Conservation (phyloP, 1,139 yeast species). For the Schizosaccharomyces versatilis region DNA sequence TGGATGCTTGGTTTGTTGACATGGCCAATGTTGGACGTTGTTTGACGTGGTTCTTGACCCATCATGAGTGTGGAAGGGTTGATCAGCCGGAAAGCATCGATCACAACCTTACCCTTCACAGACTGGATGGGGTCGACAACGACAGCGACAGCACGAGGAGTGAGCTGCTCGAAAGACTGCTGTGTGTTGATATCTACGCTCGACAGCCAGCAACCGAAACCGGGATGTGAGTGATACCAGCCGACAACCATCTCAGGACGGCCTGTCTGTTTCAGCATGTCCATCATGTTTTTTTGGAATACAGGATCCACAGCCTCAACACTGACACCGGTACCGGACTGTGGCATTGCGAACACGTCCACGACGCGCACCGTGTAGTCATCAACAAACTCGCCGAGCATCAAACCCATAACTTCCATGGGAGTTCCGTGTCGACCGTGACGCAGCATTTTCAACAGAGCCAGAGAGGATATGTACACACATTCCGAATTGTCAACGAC, state of each 20-base stretch:
- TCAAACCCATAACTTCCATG: conserved; percentile 98
- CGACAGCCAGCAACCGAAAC: conserved; percentile 98
- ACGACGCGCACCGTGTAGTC: conserved; percentile 59
- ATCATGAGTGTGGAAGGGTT: conserved; percentile 74
- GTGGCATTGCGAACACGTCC: conserved; percentile 11
- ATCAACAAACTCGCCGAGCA: conserved; percentile 96
- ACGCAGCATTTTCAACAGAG: conserved; percentile 83
- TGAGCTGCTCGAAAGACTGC: conserved; percentile 88
- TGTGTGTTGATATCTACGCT: conserved; percentile 95
- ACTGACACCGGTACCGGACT: conserved; percentile 86
- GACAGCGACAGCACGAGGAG: conserved; percentile 87
- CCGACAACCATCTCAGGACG: conserved; percentile 91
- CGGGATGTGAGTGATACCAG: conserved; percentile 98
- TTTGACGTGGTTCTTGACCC: conserved; percentile 95
- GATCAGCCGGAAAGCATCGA: conserved; percentile 91
- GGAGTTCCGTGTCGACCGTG: conserved; percentile 92
- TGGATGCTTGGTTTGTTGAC: conserved; percentile 94
- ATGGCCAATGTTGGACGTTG: conserved; percentile 88
- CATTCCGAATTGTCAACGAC: conserved; percentile 90
- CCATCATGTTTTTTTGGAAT: conserved; percentile 98
- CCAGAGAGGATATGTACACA: conserved; percentile 85
- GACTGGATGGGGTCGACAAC: conserved; percentile 96
- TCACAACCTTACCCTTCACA: conserved; percentile 94
- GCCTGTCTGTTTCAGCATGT: conserved; percentile 94
- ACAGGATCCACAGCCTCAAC: conserved; percentile 99